Conservation (phyloP, 1,284 basidiomycete genomes). For the Puccinia hordei region DNA sequence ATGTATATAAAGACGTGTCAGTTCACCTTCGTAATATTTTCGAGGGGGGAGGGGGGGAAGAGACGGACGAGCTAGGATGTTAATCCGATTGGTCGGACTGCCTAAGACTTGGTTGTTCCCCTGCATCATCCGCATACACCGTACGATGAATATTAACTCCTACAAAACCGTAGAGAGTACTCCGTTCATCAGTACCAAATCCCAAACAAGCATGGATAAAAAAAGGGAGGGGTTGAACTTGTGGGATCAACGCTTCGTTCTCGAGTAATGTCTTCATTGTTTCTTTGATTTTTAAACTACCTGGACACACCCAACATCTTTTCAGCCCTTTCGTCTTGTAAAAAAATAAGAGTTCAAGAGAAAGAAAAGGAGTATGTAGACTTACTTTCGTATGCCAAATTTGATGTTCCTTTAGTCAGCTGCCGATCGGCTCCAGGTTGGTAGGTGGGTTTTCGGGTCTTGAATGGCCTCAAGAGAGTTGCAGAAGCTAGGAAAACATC, state of each 20-base stretch:
- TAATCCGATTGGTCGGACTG: constrained; percentile 81
- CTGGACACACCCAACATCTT: constrained; percentile 33
- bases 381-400: constrained; percentile 49
- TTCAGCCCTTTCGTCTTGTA: constrained; percentile 49
- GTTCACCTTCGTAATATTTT: constrained; percentile 52
- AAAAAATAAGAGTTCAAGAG: neutral
- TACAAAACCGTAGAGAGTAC: too few species aligned
- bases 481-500: constrained; percentile 33
- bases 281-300: constrained; percentile 62
- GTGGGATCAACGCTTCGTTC: constrained; percentile 62
- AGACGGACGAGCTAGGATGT: constrained; percentile 73
- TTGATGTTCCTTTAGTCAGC: neutral
- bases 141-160: constrained; percentile 76
- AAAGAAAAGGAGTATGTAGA: constrained; percentile 10
- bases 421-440: constrained; percentile 58
- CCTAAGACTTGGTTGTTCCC: constrained; percentile 74
- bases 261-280: constrained; percentile 63
- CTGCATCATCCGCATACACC: constrained; percentile 74
- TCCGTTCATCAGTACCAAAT: too few species aligned
- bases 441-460: neutral
- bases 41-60: constrained; percentile 62
- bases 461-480: constrained; percentile 30
- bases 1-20: neutral
- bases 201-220: neutral
- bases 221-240: neutral